Percentiles rank a stretch among this genome's conserved stretches.
Conservation (phyloP, 768 basidiomycete genomes). For the Phaffia australis region DNA sequence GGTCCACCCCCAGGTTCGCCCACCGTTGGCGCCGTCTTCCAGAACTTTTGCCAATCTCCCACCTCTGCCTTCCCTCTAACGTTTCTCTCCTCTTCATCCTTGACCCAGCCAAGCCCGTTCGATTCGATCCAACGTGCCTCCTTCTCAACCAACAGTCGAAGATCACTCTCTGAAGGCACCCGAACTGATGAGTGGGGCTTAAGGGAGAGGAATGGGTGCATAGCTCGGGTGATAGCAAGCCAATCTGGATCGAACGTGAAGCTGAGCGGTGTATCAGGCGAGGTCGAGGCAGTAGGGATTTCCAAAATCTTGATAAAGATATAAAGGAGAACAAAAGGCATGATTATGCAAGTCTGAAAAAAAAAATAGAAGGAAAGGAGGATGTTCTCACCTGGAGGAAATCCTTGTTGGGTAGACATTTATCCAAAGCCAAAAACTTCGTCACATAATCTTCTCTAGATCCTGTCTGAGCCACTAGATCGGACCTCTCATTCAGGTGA, state of each 20-base stretch:
- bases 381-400: slow-evolving; percentile 61
- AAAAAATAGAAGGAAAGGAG: neutral
- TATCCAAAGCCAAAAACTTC: slow-evolving; percentile 79
- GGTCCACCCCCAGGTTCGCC: slow-evolving; percentile 41
- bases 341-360: neutral
- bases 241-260: slow-evolving; percentile 78
- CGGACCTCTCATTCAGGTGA: neutral
- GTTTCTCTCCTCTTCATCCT: slow-evolving; percentile 26
- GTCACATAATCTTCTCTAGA: slow-evolving; percentile 43
- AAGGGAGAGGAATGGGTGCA: slow-evolving; percentile 64
- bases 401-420: slow-evolving; percentile 60
- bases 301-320: slow-evolving; percentile 27
- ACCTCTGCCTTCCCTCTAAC: slow-evolving; percentile 37
- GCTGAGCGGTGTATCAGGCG: slow-evolving; percentile 27
- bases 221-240: slow-evolving; percentile 84
- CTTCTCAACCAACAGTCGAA: slow-evolving; percentile 48
- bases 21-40: slow-evolving; percentile 44
- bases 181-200: slow-evolving; percentile 27
- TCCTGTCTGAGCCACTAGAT: slow-evolving; percentile 32
- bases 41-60: slow-evolving; percentile 55
- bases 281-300: slow-evolving; percentile 21
- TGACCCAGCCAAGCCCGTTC: slow-evolving; percentile 26
- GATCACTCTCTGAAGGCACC: slow-evolving; percentile 18
- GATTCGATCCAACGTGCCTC: slow-evolving; percentile 57
- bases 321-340: neutral